A percentile compares a stretch with the other conserved stretches of the same genome.
phyloP scores from a whole-genome alignment of 2,329 filamentous ascomycete species.

The Pestalotiopsis sp. region DNA sequence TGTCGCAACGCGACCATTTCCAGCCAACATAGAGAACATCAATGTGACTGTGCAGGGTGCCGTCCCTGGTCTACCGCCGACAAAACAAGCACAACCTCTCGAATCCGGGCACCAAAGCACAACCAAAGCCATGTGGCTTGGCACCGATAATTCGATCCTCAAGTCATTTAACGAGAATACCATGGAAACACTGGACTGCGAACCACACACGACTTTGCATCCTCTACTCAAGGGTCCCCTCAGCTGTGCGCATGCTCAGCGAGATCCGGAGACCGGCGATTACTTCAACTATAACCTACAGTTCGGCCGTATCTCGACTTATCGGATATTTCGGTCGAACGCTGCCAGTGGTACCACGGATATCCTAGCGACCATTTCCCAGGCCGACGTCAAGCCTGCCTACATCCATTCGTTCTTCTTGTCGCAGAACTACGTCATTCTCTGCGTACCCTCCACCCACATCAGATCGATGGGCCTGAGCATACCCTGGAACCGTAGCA shows the following conservation, averaged over 20 bases:
- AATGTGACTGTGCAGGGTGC: slow-evolving; percentile 69
- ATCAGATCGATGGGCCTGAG: slow-evolving; percentile 59
- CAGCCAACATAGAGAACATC: slow-evolving; percentile 54
- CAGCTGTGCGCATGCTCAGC: slow-evolving; percentile 72
- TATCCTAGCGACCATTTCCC: slow-evolving; percentile 69
- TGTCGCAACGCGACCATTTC: slow-evolving; percentile 25
- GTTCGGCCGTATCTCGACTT: slow-evolving; percentile 58
- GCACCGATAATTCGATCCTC: slow-evolving; percentile 58
- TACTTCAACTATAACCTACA: slow-evolving; percentile 83
- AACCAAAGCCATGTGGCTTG: slow-evolving; percentile 54
- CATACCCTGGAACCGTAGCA: slow-evolving; percentile 66
- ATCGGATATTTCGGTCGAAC: slow-evolving; percentile 71
- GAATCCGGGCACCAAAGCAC: slow-evolving; percentile 39
- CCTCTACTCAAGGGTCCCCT: slow-evolving; percentile 68
- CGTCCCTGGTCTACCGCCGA: slow-evolving; percentile 56
- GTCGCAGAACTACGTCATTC: slow-evolving; percentile 69
- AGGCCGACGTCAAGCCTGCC: slow-evolving; percentile 53
- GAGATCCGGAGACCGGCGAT: slow-evolving; percentile 74
- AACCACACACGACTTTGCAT: slow-evolving; percentile 64
- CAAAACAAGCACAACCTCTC: slow-evolving; percentile 19
- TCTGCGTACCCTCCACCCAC: slow-evolving; percentile 74
- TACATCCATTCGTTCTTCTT: slow-evolving; percentile 87
- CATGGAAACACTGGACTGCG: slow-evolving; percentile 71
- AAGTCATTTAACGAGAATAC: slow-evolving; percentile 71
- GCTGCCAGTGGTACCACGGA: slow-evolving; percentile 66